These are phyloP conservation scores for Coniochaeta prunicola DNA, from an alignment of 2,329 filamentous ascomycete genomes.

Conservation along the genomic window DNA sequence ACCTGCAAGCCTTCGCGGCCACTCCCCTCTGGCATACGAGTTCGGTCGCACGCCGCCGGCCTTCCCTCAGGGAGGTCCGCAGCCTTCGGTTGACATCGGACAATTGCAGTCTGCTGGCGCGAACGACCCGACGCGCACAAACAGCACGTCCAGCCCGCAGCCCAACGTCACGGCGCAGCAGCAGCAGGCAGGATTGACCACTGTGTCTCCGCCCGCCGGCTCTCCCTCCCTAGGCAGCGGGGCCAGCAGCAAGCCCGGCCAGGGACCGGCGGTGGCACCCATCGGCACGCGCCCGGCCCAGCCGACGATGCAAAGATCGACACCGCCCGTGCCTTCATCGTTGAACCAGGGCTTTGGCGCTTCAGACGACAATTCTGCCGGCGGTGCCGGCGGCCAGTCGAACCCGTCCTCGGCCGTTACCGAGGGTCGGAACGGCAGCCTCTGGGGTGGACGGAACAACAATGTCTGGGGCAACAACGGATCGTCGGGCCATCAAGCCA, in stretches of 20 bases:
- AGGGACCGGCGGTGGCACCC: not conserved
- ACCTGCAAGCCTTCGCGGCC: conserved; percentile 59
- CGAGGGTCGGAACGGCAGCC: not conserved
- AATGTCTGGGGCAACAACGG: not conserved
- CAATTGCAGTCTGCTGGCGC: conserved; percentile 40
- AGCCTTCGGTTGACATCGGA: conserved; percentile 29
- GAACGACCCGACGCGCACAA: conserved; percentile 60
- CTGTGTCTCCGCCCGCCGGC: not conserved
- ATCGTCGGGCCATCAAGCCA: not conserved
- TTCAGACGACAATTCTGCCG: not conserved
- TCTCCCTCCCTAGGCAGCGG: not conserved
- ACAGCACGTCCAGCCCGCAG: conserved; percentile 80
- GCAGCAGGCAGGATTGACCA: not conserved
- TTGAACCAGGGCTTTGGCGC: not conserved
- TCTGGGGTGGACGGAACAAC: not conserved
- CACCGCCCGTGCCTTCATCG: not conserved
- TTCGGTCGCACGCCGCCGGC: conserved; percentile 34
- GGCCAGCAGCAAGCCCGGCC: not conserved
- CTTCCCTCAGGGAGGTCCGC: conserved; percentile 45
- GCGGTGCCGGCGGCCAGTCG: not conserved
- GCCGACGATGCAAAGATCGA: not conserved
- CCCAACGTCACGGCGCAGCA: conserved; percentile 36
- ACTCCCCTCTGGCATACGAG: conserved; percentile 76
- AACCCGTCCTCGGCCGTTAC: not conserved
- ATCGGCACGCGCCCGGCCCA: not conserved